These are phyloP conservation scores for Pseudozyma flocculosa DNA, from an alignment of 1,284 basidiomycete species.

Conservation along the genomic window DNA sequence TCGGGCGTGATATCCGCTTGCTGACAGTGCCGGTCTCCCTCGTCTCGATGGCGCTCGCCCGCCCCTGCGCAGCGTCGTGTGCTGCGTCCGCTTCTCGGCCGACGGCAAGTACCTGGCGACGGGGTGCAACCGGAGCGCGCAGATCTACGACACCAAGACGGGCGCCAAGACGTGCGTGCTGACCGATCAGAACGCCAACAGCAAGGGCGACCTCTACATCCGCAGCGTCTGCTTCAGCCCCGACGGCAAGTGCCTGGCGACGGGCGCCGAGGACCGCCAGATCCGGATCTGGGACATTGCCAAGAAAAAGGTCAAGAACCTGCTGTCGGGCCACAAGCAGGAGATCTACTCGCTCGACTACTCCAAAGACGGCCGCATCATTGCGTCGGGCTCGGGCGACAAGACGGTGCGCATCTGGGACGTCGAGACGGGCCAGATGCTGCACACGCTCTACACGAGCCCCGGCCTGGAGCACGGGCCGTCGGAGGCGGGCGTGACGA, in stretches of 20 bases:
- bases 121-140: slow-evolving; percentile 84
- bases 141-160: slow-evolving; percentile 85
- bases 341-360: slow-evolving; percentile 88
- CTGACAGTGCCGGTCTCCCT: neutral
- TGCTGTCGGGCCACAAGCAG: slow-evolving; percentile 81
- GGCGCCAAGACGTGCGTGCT: slow-evolving; percentile 70
- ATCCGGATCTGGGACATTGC: slow-evolving; percentile 72
- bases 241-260: slow-evolving; percentile 54
- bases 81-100: slow-evolving; percentile 84
- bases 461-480: slow-evolving; percentile 62
- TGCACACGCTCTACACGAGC: slow-evolving; percentile 55
- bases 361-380: slow-evolving; percentile 73
- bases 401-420: slow-evolving; percentile 88
- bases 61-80: slow-evolving; percentile 68
- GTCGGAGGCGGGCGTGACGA: slow-evolving; percentile 72
- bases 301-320: slow-evolving; percentile 64
- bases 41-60: neutral
- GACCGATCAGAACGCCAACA: slow-evolving; percentile 63
- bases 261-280: slow-evolving; percentile 56
- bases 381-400: slow-evolving; percentile 87
- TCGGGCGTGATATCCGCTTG: too few relatives aligned
- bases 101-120: slow-evolving; percentile 86
- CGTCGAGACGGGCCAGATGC: slow-evolving; percentile 65
- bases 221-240: slow-evolving; percentile 56
- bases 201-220: slow-evolving; percentile 55